Conservation (phyloP, 2,329 filamentous ascomycete genomes). For the Acrocalymma vagum region DNA sequence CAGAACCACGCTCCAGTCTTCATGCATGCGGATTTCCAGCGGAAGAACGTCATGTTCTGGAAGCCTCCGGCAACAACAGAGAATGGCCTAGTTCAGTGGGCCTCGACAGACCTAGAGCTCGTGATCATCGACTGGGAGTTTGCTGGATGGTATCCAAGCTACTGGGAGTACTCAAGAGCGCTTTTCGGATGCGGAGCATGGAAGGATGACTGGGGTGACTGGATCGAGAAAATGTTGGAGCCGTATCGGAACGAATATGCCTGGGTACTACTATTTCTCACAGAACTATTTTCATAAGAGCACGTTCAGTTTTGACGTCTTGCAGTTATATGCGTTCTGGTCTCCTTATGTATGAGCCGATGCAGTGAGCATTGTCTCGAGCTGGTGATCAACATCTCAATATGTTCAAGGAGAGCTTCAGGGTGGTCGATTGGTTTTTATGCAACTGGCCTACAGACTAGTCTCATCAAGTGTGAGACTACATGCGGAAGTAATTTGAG, state of each 20-base stretch:
- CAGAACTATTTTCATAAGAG: conserved; percentile 21
- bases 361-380: conserved; percentile 19
- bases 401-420: too few relatives aligned
- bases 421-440: too few relatives aligned
- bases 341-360: conserved; percentile 23
- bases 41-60: conserved; percentile 21
- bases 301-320: conserved; percentile 23
- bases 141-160: conserved; percentile 47
- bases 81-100: conserved; percentile 13
- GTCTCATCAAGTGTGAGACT: too few relatives aligned
- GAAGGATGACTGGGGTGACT: conserved; percentile 42
- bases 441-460: too few relatives aligned
- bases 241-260: conserved; percentile 39
- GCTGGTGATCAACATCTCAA: too few relatives aligned
- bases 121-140: conserved; percentile 52
- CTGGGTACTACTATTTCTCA: conserved; percentile 32
- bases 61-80: conserved; percentile 6
- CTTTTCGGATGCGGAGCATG: conserved; percentile 37
- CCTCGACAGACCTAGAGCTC: conserved; percentile 23
- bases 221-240: conserved; percentile 35
- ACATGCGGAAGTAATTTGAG: too few relatives aligned
- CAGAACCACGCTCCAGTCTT: conserved; percentile 13
- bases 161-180: conserved; percentile 51
- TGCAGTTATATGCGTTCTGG: conserved; percentile 24
- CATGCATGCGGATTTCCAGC: conserved; percentile 16